These are phyloP conservation scores for Colletotrichum truncatum DNA, from an alignment of 2,329 filamentous ascomycete species.

Conservation along the genomic window DNA sequence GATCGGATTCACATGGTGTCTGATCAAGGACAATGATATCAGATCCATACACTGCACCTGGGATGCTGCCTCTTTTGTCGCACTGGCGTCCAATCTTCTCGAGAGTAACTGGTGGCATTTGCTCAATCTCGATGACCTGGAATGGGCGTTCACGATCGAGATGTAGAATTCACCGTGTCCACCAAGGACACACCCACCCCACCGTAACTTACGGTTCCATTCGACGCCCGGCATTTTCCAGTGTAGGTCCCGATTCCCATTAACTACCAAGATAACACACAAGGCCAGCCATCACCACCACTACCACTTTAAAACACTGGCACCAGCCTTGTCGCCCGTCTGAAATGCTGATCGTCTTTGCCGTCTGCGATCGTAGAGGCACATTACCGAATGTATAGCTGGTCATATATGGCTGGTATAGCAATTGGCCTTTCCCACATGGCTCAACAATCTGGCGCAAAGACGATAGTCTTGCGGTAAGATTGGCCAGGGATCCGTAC, in stretches of 20 bases:
- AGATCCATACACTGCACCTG: slow-evolving; percentile 21
- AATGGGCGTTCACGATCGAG: slow-evolving; percentile 32
- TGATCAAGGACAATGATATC: slow-evolving; percentile 26
- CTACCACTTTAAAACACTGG: neutral
- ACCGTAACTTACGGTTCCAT: slow-evolving; percentile 26
- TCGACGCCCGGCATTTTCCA: neutral
- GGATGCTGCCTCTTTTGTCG: slow-evolving; percentile 19
- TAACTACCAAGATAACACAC: neutral
- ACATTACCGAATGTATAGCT: neutral
- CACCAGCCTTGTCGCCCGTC: slow-evolving; percentile 12
- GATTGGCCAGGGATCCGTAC: neutral
- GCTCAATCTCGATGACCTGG: slow-evolving; percentile 28
- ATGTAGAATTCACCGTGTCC: slow-evolving; percentile 27
- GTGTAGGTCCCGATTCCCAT: neutral
- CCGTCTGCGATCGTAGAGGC: slow-evolving; percentile 6
- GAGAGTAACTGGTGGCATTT: slow-evolving; percentile 23
- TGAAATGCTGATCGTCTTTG: slow-evolving; percentile 10
- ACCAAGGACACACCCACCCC: neutral
- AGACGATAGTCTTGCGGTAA: neutral
- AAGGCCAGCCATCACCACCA: neutral
- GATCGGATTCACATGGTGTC: slow-evolving; percentile 19
- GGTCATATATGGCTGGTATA: neutral
- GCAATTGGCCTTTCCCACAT: neutral
- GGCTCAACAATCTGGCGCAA: neutral
- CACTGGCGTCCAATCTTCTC: slow-evolving; percentile 22